A percentile compares a stretch with the other conserved stretches of the same genome.
phyloP scores from a whole-genome alignment of 352 stramenopile species.

The Phytophthora uliginosa region DNA sequence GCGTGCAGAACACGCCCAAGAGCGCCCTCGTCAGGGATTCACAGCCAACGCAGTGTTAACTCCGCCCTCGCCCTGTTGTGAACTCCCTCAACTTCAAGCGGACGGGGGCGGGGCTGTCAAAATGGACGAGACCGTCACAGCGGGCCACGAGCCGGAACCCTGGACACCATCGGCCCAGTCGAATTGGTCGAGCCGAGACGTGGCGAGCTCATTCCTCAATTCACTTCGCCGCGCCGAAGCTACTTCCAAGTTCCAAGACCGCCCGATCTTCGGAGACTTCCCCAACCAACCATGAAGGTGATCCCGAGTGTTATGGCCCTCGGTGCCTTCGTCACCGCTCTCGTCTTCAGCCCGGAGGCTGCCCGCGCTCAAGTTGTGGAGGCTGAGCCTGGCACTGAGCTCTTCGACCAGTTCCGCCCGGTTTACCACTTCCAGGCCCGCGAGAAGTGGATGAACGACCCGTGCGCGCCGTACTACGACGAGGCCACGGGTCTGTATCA shows the following conservation, averaged over 20 bases:
- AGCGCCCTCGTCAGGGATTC: conserved; percentile 6
- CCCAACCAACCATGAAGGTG: conserved; percentile 32
- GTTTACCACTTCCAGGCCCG: conserved; percentile 70
- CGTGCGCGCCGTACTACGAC: conserved; percentile 55
- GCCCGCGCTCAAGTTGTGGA: conserved; percentile 17
- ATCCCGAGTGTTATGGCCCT: conserved; percentile 23
- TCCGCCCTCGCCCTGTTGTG: background rate
- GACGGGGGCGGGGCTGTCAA: background rate
- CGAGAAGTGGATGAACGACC: conserved; percentile 66
- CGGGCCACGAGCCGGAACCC: background rate
- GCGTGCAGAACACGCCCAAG: conserved; percentile 10
- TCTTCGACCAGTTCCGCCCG: conserved; percentile 66
- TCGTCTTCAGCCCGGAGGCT: conserved; percentile 22
- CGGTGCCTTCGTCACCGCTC: conserved; percentile 16
- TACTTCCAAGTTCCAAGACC: conserved; percentile 17
- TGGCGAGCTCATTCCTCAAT: conserved; percentile 30
- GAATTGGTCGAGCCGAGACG: no score
- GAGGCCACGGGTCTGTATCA: conserved; percentile 64
- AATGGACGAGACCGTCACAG: background rate
- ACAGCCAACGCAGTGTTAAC: conserved; percentile 16
- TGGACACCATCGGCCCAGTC: no score
- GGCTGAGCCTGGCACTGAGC: conserved; percentile 17
- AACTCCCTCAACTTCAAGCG: conserved; percentile 17
- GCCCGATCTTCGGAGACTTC: conserved; percentile 9
- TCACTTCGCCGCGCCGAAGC: conserved; percentile 25